Conservation (phyloP, 2,329 filamentous ascomycete genomes). For the Penicillium sp. region DNA sequence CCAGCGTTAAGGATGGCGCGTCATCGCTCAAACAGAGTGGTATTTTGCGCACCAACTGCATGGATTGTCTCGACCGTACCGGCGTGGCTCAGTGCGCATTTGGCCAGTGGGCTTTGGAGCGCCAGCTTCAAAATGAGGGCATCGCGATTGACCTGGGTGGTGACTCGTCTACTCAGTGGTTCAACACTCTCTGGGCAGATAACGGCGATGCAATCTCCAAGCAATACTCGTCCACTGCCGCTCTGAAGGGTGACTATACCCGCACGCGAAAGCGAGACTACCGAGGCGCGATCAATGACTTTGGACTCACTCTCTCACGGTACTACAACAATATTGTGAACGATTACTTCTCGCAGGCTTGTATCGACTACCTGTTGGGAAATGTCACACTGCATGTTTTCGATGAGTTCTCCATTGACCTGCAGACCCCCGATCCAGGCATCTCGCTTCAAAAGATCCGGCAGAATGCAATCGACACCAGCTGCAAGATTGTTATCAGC, state of each 20-base stretch:
- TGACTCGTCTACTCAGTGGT: constrained; percentile 84
- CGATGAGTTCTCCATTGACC: constrained; percentile 88
- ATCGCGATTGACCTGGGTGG: constrained; percentile 72
- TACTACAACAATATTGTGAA: constrained; percentile 89
- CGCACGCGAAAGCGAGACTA: constrained; percentile 88
- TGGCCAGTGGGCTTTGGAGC: constrained; percentile 77
- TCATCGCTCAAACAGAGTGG: constrained; percentile 62
- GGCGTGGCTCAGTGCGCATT: constrained; percentile 95
- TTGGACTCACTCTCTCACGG: constrained; percentile 78
- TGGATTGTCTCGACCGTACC: constrained; percentile 96
- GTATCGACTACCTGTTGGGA: constrained; percentile 90
- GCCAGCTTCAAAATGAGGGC: constrained; percentile 73
- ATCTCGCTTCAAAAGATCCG: constrained; percentile 82
- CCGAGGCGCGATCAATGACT: constrained; percentile 85
- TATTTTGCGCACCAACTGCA: constrained; percentile 91
- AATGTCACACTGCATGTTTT: constrained; percentile 84
- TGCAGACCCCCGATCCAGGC: constrained; percentile 90
- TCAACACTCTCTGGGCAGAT: constrained; percentile 95
- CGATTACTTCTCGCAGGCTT: constrained; percentile 93
- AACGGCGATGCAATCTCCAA: constrained; percentile 95
- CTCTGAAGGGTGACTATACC: constrained; percentile 95
- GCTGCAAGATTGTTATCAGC: constrained; percentile 80
- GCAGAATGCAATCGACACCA: constrained; percentile 86
- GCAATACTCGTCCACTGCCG: constrained; percentile 93
- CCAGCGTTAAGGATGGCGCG: constrained; percentile 54